These are phyloP conservation scores for Lichtheimia ramosa DNA, from an alignment of 371 early-diverging fungal genomes.

Conservation along the genomic window DNA sequence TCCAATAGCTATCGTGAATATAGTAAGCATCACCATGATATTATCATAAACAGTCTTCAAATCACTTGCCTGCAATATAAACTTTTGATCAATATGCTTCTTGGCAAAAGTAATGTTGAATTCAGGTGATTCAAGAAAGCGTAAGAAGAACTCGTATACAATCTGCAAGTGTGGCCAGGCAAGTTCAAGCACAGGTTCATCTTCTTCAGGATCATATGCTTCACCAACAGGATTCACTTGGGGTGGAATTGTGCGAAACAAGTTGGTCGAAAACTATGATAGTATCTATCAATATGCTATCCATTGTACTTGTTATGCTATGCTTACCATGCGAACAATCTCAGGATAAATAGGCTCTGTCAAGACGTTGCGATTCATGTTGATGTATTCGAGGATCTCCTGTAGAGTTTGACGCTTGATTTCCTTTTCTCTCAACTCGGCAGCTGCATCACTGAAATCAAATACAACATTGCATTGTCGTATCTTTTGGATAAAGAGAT, in stretches of 20 bases:
- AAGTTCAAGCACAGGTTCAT: slow-evolving; percentile 92
- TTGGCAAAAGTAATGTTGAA: slow-evolving; percentile 95
- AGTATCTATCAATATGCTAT: not conserved
- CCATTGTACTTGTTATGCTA: not conserved
- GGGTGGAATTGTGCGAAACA: slow-evolving; percentile 95
- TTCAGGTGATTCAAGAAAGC: slow-evolving; percentile 94
- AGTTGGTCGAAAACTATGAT: slow-evolving; percentile 80
- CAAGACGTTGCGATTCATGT: slow-evolving; percentile 80
- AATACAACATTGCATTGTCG: slow-evolving; percentile 91
- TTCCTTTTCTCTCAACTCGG: slow-evolving; percentile 90
- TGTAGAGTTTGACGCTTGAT: slow-evolving; percentile 88
- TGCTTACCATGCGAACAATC: slow-evolving; percentile 85
- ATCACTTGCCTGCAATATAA: slow-evolving; percentile 73
- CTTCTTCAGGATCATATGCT: slow-evolving; percentile 97
- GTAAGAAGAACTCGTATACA: slow-evolving; percentile 94
- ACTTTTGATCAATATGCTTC: slow-evolving; percentile 92
- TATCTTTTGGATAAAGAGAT: slow-evolving; percentile 86
- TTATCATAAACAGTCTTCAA: too few species aligned
- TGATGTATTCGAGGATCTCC: slow-evolving; percentile 91
- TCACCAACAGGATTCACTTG: slow-evolving; percentile 94
- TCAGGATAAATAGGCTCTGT: slow-evolving; percentile 88
- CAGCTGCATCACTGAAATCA: slow-evolving; percentile 88
- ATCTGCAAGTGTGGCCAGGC: slow-evolving; percentile 97
- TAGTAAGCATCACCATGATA: not conserved
- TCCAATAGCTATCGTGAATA: slow-evolving; percentile 69